Conservation (phyloP, 2,329 filamentous ascomycete genomes). For the Cyphellophora attinorum region DNA sequence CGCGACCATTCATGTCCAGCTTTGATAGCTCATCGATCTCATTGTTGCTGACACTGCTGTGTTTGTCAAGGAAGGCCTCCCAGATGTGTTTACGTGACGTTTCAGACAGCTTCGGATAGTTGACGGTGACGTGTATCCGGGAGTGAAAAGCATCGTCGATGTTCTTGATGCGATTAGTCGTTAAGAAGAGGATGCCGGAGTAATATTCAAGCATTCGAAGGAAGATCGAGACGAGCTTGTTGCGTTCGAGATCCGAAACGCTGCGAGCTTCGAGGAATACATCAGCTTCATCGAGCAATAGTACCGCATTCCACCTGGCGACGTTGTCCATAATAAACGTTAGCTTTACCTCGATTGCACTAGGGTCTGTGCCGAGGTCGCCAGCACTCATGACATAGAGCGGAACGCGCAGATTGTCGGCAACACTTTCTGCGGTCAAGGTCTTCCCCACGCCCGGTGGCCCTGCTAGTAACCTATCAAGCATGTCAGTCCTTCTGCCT, state of each 20-base stretch:
- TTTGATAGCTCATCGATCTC: slow-evolving; percentile 10
- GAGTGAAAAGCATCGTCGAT: slow-evolving; percentile 27
- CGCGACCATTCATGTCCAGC: slow-evolving; percentile 21
- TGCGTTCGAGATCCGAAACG: slow-evolving; percentile 32
- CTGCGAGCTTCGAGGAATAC: slow-evolving; percentile 31
- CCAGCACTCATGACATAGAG: slow-evolving; percentile 41
- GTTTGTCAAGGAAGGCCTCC: slow-evolving; percentile 9
- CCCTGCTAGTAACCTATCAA: slow-evolving; percentile 37
- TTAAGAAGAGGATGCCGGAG: slow-evolving; percentile 23
- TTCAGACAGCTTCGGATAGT: slow-evolving; percentile 32
- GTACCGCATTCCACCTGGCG: slow-evolving; percentile 41
- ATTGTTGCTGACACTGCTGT: slow-evolving; percentile 5
- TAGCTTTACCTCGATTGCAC: slow-evolving; percentile 34
- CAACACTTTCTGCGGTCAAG: slow-evolving; percentile 39
- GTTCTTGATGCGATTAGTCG: slow-evolving; percentile 22
- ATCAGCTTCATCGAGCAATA: slow-evolving; percentile 42
- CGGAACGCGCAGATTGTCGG: slow-evolving; percentile 41
- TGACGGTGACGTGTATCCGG: slow-evolving; percentile 33
- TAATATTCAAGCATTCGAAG: slow-evolving; percentile 20
- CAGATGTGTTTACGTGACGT: slow-evolving; percentile 12
- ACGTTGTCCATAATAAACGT: slow-evolving; percentile 36
- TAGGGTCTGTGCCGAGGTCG: slow-evolving; percentile 37
- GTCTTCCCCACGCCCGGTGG: slow-evolving; percentile 48
- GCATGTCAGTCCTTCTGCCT: too few species aligned
- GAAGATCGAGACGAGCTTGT: slow-evolving; percentile 33